Base-by-base conservation (phyloP, 352 stramenopile species). In the Phytophthora pistaciae region DNA sequence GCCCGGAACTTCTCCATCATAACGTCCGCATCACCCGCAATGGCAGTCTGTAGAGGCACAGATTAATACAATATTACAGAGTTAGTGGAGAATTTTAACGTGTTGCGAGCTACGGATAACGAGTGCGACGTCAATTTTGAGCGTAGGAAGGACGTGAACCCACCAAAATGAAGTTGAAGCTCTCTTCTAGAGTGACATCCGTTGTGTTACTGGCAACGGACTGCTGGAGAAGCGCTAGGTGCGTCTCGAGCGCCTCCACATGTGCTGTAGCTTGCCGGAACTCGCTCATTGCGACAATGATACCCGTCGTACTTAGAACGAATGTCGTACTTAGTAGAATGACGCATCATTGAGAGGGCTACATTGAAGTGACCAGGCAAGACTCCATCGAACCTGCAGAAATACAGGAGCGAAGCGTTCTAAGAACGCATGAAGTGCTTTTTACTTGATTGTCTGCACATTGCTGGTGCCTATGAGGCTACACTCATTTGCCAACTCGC, bases 1-100 rank as follows among this genome's bases (percentile, higher is more conserved):
- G 64, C 66, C 14, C 87, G 82, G 33, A 89, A 90, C 23, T 84
- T 87, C 13, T 82, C 73, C 68, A 92, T 85, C 33, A 66, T 80
- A 50, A 25, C 65, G 31, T 75, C 18, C 16, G 78, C 53, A 1
- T 87, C 75, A 5, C 82, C 80, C 2, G 67, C 44, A 14, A 83
- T 66, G 53, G 75, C 75, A 14, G 58, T 48, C 64, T 80, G 50
- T 44, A 75, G 20, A 64, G 10, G 23, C 16, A 20, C 50, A 56
- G 16, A 66, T n/a, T 68, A 4, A 64, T 50, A 23, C 8, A 56
- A 70, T 29, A 56, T 38, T 58, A 18, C 52, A 23, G 8, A 65
- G n/a, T 61, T 42, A 65, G 5, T 23, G 5, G 20, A 16, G 21
- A 44, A 44, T 55, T n/a, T 8, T 13, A 55, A 31, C 16, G 8